Conservation (phyloP, 441 rosid species). For the Corymbia calophylla region DNA sequence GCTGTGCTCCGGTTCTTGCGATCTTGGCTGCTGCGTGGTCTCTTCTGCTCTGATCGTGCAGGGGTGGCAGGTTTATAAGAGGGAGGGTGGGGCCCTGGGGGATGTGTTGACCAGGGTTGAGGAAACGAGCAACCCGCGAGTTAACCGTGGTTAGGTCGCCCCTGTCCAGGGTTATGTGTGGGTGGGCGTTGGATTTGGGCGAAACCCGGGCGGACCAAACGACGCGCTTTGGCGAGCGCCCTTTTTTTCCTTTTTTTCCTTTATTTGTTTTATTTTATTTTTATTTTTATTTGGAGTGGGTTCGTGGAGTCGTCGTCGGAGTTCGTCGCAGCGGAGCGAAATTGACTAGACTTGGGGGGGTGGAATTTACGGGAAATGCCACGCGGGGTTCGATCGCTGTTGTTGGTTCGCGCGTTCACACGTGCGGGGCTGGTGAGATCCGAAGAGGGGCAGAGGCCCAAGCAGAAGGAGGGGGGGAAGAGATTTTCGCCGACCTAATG, state of each 20-base stretch:
- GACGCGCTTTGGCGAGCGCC: background rate
- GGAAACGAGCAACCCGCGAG: background rate
- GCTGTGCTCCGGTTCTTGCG: background rate
- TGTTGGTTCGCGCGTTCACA: background rate
- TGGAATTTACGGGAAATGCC: background rate
- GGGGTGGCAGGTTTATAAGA: background rate
- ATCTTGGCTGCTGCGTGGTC: background rate
- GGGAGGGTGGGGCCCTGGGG: background rate
- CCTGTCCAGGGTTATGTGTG: background rate
- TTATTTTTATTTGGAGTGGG: background rate
- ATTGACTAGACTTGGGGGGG: background rate
- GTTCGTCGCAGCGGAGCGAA: background rate
- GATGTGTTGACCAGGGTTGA: background rate
- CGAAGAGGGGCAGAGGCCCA: background rate
- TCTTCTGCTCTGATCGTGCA: background rate
- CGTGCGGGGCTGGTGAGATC: background rate
- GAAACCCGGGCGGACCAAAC: background rate
- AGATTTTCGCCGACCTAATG: background rate
- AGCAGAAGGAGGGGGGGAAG: background rate
- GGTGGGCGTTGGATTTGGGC: background rate
- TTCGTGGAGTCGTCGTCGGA: background rate
- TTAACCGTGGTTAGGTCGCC: background rate
- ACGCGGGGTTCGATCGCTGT: background rate
- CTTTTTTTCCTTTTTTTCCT: background rate
- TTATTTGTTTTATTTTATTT: too few species aligned